These are phyloP conservation scores for Amanita fuliginea DNA, from an alignment of 768 basidiomycete genomes.

Conservation along the genomic window DNA sequence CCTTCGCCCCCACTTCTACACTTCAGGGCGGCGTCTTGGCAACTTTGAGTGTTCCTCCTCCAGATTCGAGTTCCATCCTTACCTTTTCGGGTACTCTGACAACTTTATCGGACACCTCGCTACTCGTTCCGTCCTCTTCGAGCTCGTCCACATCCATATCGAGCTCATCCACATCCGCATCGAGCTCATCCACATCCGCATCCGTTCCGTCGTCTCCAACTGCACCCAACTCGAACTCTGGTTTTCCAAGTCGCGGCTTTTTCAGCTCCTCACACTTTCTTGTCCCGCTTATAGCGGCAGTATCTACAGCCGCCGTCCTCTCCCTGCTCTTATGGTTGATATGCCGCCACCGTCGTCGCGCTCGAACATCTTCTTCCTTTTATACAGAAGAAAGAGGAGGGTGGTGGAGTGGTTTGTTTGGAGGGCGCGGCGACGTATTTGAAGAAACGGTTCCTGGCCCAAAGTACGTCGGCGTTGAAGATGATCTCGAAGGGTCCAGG, in stretches of 20 bases:
- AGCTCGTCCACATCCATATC: neutral
- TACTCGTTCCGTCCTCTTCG: neutral
- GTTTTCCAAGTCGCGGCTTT: slow-evolving; percentile 8
- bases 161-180: neutral
- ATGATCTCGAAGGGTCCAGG: slow-evolving; percentile 3
- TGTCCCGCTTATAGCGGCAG: slow-evolving; percentile 18
- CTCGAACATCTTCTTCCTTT: slow-evolving; percentile 1
- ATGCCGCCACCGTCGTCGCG: slow-evolving; percentile 14
- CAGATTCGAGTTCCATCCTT: neutral
- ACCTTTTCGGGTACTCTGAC: neutral
- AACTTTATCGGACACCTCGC: neutral
- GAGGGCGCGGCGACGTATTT: slow-evolving; percentile 9
- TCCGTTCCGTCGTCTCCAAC: neutral
- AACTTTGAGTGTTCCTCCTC: neutral
- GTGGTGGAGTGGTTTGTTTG: neutral
- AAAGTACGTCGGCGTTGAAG: slow-evolving; percentile 9
- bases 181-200: neutral
- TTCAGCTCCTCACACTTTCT: slow-evolving; percentile 16
- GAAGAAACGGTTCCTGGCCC: slow-evolving; percentile 15
- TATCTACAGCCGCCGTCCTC: slow-evolving; percentile 20
- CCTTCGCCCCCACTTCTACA: neutral
- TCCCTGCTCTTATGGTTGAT: slow-evolving; percentile 22
- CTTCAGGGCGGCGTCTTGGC: neutral
- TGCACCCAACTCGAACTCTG: neutral
- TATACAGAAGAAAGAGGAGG: slow-evolving; percentile 6